These are phyloP conservation scores for Polytolypa hystricis DNA, from an alignment of 2,329 filamentous ascomycete species.

Conservation along the genomic window DNA sequence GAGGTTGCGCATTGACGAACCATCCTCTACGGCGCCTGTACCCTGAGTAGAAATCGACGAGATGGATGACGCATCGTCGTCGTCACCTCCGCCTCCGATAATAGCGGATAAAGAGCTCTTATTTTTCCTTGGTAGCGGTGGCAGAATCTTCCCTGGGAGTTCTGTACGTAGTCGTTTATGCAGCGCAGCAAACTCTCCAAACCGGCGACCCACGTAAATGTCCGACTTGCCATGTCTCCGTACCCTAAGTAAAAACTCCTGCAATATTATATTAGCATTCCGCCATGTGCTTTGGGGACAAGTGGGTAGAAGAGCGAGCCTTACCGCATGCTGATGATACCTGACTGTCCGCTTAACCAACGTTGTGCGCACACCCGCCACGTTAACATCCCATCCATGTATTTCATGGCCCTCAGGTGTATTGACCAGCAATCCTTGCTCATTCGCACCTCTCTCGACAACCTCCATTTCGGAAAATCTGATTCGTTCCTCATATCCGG, in stretches of 20 bases:
- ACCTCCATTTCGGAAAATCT: slow-evolving; percentile 95
- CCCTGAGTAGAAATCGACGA: slow-evolving; percentile 67
- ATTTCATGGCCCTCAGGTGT: slow-evolving; percentile 84
- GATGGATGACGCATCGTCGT: slow-evolving; percentile 67
- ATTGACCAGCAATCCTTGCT: slow-evolving; percentile 76
- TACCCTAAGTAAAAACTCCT: slow-evolving; percentile 85
- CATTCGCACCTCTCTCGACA: slow-evolving; percentile 84
- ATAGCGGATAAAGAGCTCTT: slow-evolving; percentile 60
- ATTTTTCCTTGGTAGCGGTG: slow-evolving; percentile 83
- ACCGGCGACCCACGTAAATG: slow-evolving; percentile 70
- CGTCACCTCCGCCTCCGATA: slow-evolving; percentile 50
- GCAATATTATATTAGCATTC: background rate
- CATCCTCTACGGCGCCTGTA: slow-evolving; percentile 33
- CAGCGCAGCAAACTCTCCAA: slow-evolving; percentile 74
- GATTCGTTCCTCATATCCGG: slow-evolving; percentile 94
- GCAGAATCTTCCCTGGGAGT: slow-evolving; percentile 79
- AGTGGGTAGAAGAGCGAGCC: slow-evolving; percentile 18
- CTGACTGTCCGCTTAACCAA: slow-evolving; percentile 76
- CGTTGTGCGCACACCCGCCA: slow-evolving; percentile 74
- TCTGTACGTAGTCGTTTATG: slow-evolving; percentile 72
- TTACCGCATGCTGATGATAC: slow-evolving; percentile 80
- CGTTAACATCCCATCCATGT: slow-evolving; percentile 95
- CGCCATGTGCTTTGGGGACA: background rate
- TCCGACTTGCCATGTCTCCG: slow-evolving; percentile 66
- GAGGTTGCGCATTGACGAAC: slow-evolving; percentile 23